Evolutionary conservation across 2,329 filamentous ascomycete genomes (phyloP).

Genomic region (Cladophialophora chaetospira): DNA sequence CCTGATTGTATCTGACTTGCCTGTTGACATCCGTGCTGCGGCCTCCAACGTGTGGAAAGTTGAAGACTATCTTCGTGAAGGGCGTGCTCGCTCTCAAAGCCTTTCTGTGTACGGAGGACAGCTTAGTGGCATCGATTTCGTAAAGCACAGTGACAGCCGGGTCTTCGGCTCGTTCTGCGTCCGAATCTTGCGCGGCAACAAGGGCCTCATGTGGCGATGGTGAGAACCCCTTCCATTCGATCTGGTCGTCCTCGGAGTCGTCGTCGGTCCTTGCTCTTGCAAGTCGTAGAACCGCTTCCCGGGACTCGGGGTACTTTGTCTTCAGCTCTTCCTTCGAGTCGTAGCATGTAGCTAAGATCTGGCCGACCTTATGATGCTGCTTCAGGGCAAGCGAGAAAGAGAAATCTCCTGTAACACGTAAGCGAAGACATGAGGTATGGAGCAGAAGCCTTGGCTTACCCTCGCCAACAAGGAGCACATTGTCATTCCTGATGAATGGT

Average conservation of each 20-base stretch:
- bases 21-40: constrained; percentile 90
- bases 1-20: constrained; percentile 88
- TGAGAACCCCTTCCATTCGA: constrained; percentile 32
- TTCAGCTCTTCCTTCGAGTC: constrained; percentile 53
- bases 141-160: constrained; percentile 41
- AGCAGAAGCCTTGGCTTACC: constrained; percentile 38
- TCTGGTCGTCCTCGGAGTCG: constrained; percentile 11
- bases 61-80: constrained; percentile 85
- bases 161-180: constrained; percentile 7
- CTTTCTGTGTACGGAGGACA: constrained; percentile 37
- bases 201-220: constrained; percentile 13
- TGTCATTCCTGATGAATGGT: constrained; percentile 45
- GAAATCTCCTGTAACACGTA: constrained; percentile 45
- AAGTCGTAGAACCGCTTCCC: constrained; percentile 16
- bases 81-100: constrained; percentile 38
- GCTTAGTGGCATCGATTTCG: constrained; percentile 48
- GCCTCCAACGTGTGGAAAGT: constrained; percentile 95
- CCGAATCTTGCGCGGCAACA: not conserved
- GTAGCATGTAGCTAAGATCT: constrained; percentile 48
- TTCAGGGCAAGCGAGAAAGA: constrained; percentile 50
- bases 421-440: constrained; percentile 21
- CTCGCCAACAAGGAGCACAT: constrained; percentile 49
- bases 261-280: not conserved
- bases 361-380: constrained; percentile 43
- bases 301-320: constrained; percentile 73